phyloP scores from a whole-genome alignment of 768 basidiomycete genomes.

The Rhodotorula paludigena region DNA sequence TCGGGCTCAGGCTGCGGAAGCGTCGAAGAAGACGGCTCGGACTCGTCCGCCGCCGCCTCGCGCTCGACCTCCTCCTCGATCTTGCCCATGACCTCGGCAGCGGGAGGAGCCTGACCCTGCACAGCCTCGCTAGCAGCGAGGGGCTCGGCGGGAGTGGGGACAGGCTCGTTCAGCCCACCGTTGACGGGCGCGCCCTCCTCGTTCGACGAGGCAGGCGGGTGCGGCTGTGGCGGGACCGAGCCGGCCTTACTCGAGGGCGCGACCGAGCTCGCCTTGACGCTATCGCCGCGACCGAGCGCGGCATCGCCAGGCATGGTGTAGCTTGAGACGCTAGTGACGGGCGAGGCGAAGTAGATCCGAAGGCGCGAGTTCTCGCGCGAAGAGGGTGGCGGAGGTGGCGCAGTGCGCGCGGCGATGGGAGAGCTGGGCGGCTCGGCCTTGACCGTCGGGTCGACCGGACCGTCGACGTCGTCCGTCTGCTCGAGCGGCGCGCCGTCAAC shows the following conservation, averaged over 20 bases:
- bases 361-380: conserved; percentile 48
- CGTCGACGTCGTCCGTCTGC: neutral
- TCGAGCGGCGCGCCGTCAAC: conserved; percentile 2
- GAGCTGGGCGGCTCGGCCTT: neutral
- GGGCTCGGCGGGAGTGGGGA: neutral
- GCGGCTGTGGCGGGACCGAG: too few relatives aligned
- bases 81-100: conserved; percentile 43
- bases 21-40: conserved; percentile 4
- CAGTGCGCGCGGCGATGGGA: neutral
- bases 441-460: neutral
- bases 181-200: neutral
- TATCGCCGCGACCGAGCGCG: too few relatives aligned
- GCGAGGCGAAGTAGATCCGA: conserved; percentile 51
- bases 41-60: conserved; percentile 10
- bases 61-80: conserved; percentile 44
- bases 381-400: conserved; percentile 14
- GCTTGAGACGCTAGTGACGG: conserved; percentile 30
- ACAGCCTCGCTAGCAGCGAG: neutral
- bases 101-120: conserved; percentile 29
- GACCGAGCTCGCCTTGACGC: too few relatives aligned
- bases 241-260: neutral
- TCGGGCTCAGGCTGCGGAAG: neutral
- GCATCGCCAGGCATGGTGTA: neutral
- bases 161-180: neutral
- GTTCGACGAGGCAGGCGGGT: too few relatives aligned